phyloP scores from a whole-genome alignment of 805 yeast genomes.

The Monosporozyma siamensis region DNA sequence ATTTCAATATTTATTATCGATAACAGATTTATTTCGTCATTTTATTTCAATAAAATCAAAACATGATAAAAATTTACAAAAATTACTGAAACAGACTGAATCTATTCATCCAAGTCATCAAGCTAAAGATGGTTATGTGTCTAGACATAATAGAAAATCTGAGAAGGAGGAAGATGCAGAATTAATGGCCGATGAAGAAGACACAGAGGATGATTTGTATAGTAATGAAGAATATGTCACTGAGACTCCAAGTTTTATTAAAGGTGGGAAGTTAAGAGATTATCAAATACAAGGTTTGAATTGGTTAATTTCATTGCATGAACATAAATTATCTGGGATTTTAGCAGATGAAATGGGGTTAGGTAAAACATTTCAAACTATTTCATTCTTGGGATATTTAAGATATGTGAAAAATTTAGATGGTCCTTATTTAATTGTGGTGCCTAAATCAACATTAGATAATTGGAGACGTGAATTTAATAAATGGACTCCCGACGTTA shows the following conservation, averaged over 20 bases:
- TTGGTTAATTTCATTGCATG: slow-evolving; percentile 86
- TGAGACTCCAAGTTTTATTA: slow-evolving; percentile 71
- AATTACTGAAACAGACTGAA: slow-evolving; percentile 49
- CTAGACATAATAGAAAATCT: slow-evolving; percentile 65
- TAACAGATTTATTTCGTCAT: slow-evolving; percentile 81
- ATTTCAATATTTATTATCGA: slow-evolving; percentile 67
- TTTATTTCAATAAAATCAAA: slow-evolving; percentile 76
- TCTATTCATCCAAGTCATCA: slow-evolving; percentile 26
- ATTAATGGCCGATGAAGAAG: slow-evolving; percentile 71
- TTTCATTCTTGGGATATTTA: slow-evolving; percentile 81
- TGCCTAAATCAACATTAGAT: slow-evolving; percentile 91
- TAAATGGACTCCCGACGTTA: slow-evolving; percentile 93
- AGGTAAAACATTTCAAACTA: slow-evolving; percentile 92
- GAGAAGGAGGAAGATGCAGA: slow-evolving; percentile 97
- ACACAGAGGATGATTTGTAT: slow-evolving; percentile 32
- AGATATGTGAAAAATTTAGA: slow-evolving; percentile 67
- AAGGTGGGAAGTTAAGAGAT: slow-evolving; percentile 69
- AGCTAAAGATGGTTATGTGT: slow-evolving; percentile 18
- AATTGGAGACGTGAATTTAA: slow-evolving; percentile 94
- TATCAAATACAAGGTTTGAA: slow-evolving; percentile 93
- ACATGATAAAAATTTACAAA: slow-evolving; percentile 63
- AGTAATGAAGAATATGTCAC: slow-evolving; percentile 57
- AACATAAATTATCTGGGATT: slow-evolving; percentile 83
- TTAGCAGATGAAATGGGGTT: slow-evolving; percentile 98
- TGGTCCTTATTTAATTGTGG: slow-evolving; percentile 88